Percentiles rank a stretch among this genome's conserved stretches.
These are phyloP conservation scores for Hericium coralloides DNA, from an alignment of 768 basidiomycete genomes.

Conservation along the genomic window DNA sequence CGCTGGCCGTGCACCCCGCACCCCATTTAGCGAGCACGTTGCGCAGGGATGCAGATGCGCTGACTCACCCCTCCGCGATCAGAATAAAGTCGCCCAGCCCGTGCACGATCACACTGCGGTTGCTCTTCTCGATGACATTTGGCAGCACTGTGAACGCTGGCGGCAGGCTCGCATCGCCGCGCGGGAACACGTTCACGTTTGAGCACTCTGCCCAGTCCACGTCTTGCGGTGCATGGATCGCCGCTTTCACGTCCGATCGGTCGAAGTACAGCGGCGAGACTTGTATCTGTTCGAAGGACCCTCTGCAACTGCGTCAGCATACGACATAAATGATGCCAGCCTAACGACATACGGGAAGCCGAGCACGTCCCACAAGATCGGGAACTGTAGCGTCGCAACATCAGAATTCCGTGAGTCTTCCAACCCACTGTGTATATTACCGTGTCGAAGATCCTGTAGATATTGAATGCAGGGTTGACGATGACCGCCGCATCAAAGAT, in stretches of 20 bases:
- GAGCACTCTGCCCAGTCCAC: constrained; percentile 61
- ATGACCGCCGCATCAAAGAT: constrained; percentile 53
- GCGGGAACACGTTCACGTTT: constrained; percentile 47
- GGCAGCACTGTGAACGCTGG: constrained; percentile 59
- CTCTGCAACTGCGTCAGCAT: constrained; percentile 25
- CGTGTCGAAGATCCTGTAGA: constrained; percentile 72
- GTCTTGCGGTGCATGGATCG: constrained; percentile 59
- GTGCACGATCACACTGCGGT: constrained; percentile 59
- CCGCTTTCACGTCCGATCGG: constrained; percentile 54
- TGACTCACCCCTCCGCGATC: constrained; percentile 61
- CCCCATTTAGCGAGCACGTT: too few relatives aligned
- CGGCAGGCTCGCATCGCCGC: constrained; percentile 52
- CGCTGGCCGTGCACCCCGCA: constrained; percentile 6
- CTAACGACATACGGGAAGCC: constrained; percentile 52
- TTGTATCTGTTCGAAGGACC: constrained; percentile 46
- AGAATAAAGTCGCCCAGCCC: constrained; percentile 67
- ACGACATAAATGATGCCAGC: not conserved
- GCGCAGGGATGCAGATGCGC: too few relatives aligned
- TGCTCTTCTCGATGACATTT: constrained; percentile 67
- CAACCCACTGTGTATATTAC: constrained; percentile 13
- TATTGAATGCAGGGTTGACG: constrained; percentile 69
- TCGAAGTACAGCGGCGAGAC: constrained; percentile 61
- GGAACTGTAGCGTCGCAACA: constrained; percentile 27
- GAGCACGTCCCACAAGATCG: constrained; percentile 70
- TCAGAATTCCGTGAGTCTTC: not conserved